A percentile compares a stretch with the other conserved stretches of the same genome.
Evolutionary conservation across 352 stramenopile species (phyloP).

Genomic region (Phytopythium mirpurense): DNA sequence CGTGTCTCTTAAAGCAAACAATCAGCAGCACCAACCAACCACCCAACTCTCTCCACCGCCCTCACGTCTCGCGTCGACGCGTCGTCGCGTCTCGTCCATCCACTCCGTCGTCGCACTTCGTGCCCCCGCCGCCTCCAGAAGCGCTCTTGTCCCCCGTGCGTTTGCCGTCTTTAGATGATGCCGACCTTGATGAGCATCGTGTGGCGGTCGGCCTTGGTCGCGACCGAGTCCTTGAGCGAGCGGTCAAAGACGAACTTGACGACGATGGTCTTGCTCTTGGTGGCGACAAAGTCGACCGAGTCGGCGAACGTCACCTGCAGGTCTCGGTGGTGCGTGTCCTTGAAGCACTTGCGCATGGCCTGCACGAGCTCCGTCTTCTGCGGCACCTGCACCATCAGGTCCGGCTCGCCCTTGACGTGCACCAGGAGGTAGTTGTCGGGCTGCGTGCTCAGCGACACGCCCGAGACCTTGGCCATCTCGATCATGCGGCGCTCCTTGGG

Average conservation of each 20-base stretch:
- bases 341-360: slow-evolving; percentile 57
- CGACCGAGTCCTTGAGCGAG: slow-evolving; percentile 49
- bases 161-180: slow-evolving; percentile 39
- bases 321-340: slow-evolving; percentile 51
- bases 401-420: slow-evolving; percentile 68
- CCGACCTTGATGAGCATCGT: slow-evolving; percentile 72
- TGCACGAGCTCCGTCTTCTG: slow-evolving; percentile 84
- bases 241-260: slow-evolving; percentile 73
- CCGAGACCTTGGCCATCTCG: slow-evolving; percentile 48
- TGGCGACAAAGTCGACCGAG: slow-evolving; percentile 58
- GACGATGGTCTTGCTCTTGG: slow-evolving; percentile 60
- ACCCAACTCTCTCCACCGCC: too few relatives aligned
- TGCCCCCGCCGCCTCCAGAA: not conserved
- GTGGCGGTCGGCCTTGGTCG: slow-evolving; percentile 62
- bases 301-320: slow-evolving; percentile 64
- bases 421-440: slow-evolving; percentile 80
- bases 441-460: slow-evolving; percentile 68
- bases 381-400: slow-evolving; percentile 59
- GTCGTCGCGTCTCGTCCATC: not conserved
- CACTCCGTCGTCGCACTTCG: too few relatives aligned
- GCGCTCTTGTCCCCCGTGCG: too few relatives aligned
- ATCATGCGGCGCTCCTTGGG: slow-evolving; percentile 76
- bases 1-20: too few relatives aligned
- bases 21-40: too few relatives aligned
- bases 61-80: too few relatives aligned